Evolutionary conservation across 805 yeast species (phyloP).

Genomic region (Yarrowia sp.): DNA sequence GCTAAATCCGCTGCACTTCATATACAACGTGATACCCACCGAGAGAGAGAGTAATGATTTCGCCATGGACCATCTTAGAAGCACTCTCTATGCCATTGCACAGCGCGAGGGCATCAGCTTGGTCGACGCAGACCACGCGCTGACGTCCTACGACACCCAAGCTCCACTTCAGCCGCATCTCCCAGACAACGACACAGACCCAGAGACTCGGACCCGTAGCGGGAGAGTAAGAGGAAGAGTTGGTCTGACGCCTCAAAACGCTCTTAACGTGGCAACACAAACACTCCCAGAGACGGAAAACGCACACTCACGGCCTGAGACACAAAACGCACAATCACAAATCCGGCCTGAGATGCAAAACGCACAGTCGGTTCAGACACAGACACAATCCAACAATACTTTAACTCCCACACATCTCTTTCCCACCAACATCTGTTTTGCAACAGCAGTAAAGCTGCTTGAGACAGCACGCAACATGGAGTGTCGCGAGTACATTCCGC

Average conservation of each 20-base stretch:
- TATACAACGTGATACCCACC: not conserved
- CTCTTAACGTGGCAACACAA: no score
- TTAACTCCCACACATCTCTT: not conserved
- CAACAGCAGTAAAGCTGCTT: conserved; percentile 2
- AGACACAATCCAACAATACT: not conserved
- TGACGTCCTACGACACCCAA: not conserved
- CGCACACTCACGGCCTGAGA: not conserved
- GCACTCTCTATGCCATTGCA: conserved; percentile 1
- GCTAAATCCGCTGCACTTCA: not conserved
- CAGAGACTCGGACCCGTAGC: not conserved
- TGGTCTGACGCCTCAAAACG: no score
- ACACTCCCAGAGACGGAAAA: no score
- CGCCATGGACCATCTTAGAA: conserved; percentile 4
- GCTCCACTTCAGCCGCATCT: not conserved
- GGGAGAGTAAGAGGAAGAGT: not conserved
- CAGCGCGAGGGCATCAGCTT: conserved; percentile 3
- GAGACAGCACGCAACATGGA: not conserved
- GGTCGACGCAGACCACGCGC: conserved; percentile 1
- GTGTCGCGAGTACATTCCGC: not conserved
- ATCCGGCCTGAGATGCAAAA: no score
- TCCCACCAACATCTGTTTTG: conserved; percentile 7
- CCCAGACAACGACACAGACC: not conserved
- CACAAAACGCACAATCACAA: not conserved
- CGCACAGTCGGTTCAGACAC: not conserved
- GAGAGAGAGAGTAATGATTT: not conserved